Percentiles rank a stretch among this genome's conserved stretches.
Conservation (phyloP, 257 asterid species). For the Coffea canephora region DNA sequence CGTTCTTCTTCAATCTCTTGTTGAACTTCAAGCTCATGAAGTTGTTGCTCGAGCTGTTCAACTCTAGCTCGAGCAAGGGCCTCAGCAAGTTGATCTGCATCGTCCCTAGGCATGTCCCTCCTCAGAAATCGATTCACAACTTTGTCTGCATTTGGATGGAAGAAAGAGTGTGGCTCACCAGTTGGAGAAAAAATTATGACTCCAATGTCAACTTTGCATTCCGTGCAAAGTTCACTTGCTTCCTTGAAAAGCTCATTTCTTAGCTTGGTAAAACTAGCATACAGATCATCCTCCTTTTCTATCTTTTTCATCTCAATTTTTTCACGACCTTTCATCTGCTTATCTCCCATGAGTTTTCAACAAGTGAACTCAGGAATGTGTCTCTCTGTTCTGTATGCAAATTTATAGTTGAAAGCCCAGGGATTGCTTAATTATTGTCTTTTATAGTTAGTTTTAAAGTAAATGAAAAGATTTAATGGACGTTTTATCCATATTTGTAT, state of each 20-base stretch:
- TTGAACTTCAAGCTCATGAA: not conserved
- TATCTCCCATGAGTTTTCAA: not conserved
- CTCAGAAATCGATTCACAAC: not conserved
- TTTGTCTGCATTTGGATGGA: not conserved
- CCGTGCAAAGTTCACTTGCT: not conserved
- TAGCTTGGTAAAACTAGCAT: not conserved
- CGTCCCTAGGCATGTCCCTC: too few species aligned
- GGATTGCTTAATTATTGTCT: not conserved
- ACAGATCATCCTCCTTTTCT: not conserved
- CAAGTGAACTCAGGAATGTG: not conserved
- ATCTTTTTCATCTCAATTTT: constrained; percentile 5
- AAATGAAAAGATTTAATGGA: too few species aligned
- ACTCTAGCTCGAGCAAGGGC: not conserved
- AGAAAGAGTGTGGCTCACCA: not conserved
- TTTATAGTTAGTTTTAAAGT: not conserved
- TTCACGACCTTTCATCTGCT: not conserved
- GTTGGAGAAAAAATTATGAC: constrained; percentile 1
- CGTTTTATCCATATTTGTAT: too few species aligned
- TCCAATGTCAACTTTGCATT: not conserved
- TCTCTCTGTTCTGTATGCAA: not conserved
- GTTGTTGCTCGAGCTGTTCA: not conserved
- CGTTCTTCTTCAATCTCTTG: not conserved
- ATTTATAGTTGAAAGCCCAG: not conserved
- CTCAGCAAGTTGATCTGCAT: not conserved
- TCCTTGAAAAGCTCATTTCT: not conserved